Evolutionary conservation across 2,329 filamentous ascomycete species (phyloP), one percentile per base, ranked within the genome.

Genomic region (Pseudopyrenochaeta lycopersici): DNA sequence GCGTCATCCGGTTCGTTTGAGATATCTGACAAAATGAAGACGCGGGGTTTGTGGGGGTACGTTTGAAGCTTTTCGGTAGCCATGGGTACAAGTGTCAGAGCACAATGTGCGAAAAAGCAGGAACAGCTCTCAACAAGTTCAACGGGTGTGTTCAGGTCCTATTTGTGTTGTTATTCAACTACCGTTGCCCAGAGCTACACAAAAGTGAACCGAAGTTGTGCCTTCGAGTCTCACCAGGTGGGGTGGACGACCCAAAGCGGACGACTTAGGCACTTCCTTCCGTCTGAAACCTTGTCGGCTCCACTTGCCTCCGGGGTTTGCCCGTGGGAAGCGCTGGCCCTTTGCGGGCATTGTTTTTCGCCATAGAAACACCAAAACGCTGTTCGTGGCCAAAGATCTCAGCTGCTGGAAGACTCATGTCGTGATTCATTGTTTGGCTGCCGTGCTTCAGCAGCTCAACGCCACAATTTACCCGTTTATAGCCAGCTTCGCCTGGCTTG

Each of bases 1-100:
- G 73, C 70, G 60, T 76, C 75, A 51, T 77, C 75, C 3, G 76
- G 74, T 39, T 78, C 75, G 35, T 76, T 77, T 6, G 68, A 73
- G 20, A 77, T 76, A 46, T 77, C 75, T 1, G 74, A 70, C n/a
- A 76, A 53, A 51, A 78, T 72, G 62, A 78, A 73, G 14, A 78
- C 69, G 54, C 75, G 72, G 49, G 73, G 74, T 47, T 76, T 77
- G n/a, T 58, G 63, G 27, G 65, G 44, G 48, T 64, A 70, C 1
- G 55, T 63, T 35, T 72, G 71, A 6, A 73, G 66, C 18, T 49
- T 63, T 18, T 60, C 33, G n/a, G 65, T 56, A 9, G 70, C 57
- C 71, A 73, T 73, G 18, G 18, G 54, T 46, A 31, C 31, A 11
- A 20, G 21, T 6, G 10, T 32, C 17, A 21, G 11, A 11, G 14